A percentile compares a stretch with the other conserved stretches of the same genome.
These are phyloP conservation scores for Lentinula sp. DNA, from an alignment of 768 basidiomycete species.

Conservation along the genomic window DNA sequence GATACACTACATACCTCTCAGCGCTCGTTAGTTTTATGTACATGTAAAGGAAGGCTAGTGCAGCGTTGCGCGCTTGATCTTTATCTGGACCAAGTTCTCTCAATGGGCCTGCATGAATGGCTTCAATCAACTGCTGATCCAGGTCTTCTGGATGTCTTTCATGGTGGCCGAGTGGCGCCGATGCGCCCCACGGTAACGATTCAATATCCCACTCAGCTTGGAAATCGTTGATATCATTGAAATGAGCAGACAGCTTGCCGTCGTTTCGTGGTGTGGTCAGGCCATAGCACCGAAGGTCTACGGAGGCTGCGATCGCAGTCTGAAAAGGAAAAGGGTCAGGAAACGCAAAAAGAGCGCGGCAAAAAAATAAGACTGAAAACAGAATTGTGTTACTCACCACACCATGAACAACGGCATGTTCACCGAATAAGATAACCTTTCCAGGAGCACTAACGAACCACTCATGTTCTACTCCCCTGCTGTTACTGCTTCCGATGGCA, in stretches of 20 bases:
- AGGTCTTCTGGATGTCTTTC: constrained; percentile 58
- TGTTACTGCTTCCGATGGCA: constrained; percentile 25
- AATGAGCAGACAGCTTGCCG: constrained; percentile 63
- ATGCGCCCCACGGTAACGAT: constrained; percentile 73
- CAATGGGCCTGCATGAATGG: constrained; percentile 48
- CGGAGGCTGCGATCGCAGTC: constrained; percentile 93
- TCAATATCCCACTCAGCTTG: constrained; percentile 78
- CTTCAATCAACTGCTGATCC: constrained; percentile 68
- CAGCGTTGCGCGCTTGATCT: constrained; percentile 34
- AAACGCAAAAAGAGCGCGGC: neutral
- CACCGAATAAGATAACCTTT: constrained; percentile 96
- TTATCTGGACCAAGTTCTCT: constrained; percentile 27
- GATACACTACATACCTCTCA: constrained; percentile 42
- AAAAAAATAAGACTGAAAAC: constrained; percentile 7
- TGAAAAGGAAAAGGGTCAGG: constrained; percentile 23
- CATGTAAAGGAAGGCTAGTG: constrained; percentile 83
- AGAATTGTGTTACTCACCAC: constrained; percentile 53
- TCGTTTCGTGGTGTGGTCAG: constrained; percentile 72
- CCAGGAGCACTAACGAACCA: constrained; percentile 95
- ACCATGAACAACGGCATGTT: constrained; percentile 98
- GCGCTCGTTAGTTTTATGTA: constrained; percentile 73
- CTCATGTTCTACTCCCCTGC: constrained; percentile 37
- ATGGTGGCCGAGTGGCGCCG: constrained; percentile 45
- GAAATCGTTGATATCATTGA: constrained; percentile 75
- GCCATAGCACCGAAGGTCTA: constrained; percentile 93